Evolutionary conservation across 208 protist species (phyloP).

Genomic region (Trichomonas vaginalis): DNA sequence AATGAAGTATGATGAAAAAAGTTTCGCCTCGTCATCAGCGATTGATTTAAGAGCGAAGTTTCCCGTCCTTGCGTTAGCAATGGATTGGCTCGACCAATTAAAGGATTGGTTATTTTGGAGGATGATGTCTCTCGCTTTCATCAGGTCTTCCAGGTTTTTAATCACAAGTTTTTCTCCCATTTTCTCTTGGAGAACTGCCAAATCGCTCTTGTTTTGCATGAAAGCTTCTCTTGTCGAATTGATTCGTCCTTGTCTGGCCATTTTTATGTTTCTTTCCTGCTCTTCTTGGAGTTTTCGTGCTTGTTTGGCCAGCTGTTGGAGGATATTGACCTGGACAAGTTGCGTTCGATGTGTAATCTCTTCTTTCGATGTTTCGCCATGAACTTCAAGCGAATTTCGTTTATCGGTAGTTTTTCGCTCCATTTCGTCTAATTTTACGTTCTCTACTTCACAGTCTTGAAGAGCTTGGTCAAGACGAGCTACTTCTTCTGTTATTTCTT

Average conservation of each 20-base stretch:
- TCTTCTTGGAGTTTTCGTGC: neutral
- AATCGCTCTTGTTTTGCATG: neutral
- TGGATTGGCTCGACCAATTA: neutral
- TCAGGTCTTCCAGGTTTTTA: neutral
- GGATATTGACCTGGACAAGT: neutral
- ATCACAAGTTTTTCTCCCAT: neutral
- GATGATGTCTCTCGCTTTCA: neutral
- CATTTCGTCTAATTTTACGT: neutral
- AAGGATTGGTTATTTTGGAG: neutral
- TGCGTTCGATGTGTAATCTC: neutral
- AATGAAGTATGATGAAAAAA: neutral
- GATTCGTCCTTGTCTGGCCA: neutral
- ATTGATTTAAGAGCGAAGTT: neutral
- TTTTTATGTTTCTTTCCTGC: neutral
- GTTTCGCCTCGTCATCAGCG: neutral
- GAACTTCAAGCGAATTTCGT: neutral
- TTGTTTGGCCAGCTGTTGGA: neutral
- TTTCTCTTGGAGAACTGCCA: neutral
- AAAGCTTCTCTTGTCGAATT: neutral
- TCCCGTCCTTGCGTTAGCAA: neutral
- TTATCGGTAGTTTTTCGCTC: neutral
- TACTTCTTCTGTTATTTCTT: neutral
- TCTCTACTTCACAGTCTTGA: neutral
- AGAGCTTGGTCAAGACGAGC: neutral
- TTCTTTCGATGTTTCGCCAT: neutral